Percentiles rank a stretch among this genome's conserved stretches.
Conservation (phyloP, 306 rosid genomes). For the Prunus mongolica region DNA sequence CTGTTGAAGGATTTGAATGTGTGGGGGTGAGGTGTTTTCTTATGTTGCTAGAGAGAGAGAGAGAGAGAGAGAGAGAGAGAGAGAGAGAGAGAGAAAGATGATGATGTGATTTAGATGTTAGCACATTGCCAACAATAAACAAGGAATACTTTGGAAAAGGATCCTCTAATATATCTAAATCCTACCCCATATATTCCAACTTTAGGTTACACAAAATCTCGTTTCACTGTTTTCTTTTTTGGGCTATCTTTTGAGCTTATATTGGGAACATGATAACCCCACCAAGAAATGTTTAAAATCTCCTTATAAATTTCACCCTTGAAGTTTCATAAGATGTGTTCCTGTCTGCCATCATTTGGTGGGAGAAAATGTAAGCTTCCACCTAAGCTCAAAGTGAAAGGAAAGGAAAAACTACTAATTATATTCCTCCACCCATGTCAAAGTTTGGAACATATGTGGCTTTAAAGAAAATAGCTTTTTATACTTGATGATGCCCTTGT, state of each 20-base stretch:
- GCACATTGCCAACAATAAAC: constrained; percentile 8
- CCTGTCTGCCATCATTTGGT: constrained; percentile 75
- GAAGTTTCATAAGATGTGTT: constrained; percentile 74
- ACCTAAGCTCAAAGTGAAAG: constrained; percentile 43
- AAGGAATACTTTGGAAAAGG: constrained; percentile 32
- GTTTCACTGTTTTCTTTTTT: constrained; percentile 24
- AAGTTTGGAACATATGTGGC: constrained; percentile 67
- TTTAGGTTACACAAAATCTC: constrained; percentile 52
- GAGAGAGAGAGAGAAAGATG: not conserved
- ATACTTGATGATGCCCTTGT: constrained; percentile 68
- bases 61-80: not conserved
- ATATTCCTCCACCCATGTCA: constrained; percentile 68
- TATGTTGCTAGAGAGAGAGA: not conserved
- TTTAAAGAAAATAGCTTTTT: constrained; percentile 59
- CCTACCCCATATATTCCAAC: constrained; percentile 42
- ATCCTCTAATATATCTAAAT: constrained; percentile 21
- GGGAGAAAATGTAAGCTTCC: constrained; percentile 54
- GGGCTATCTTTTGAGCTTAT: constrained; percentile 32
- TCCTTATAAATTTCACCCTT: constrained; percentile 21
- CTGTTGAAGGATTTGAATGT: not conserved
- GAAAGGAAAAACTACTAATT: constrained; percentile 13
- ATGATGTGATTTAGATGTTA: not conserved
- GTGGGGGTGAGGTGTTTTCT: not conserved
- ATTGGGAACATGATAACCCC: constrained; percentile 66
- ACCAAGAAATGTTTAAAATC: constrained; percentile 32